These are phyloP conservation scores for Acer negundo DNA, from an alignment of 345 rosid species.

Conservation along the genomic window DNA sequence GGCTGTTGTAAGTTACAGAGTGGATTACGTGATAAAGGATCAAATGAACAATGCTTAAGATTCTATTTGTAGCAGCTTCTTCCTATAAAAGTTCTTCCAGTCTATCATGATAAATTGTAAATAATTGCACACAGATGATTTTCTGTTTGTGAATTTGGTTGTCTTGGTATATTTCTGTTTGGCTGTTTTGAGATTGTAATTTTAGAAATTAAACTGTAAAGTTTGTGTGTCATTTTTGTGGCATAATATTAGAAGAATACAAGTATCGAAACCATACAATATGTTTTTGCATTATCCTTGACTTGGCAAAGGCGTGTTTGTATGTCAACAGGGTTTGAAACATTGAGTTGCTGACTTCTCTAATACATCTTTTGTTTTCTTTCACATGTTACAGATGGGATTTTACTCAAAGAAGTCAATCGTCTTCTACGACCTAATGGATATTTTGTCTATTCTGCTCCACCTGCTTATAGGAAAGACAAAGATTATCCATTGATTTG, in stretches of 20 bases:
- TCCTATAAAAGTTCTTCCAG: not conserved
- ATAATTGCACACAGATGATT: not conserved
- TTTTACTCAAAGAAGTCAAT: constrained; percentile 85
- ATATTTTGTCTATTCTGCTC: constrained; percentile 90
- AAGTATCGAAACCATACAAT: not conserved
- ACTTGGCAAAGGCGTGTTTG: not conserved
- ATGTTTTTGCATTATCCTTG: not conserved
- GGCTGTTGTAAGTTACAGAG: not conserved
- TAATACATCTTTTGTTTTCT: constrained; percentile 3
- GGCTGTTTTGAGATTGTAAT: not conserved
- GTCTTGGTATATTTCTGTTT: not conserved
- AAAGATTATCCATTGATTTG: constrained; percentile 85
- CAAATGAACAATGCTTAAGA: not conserved
- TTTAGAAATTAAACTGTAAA: not conserved
- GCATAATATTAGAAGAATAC: not conserved
- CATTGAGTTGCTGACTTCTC: constrained; percentile 6
- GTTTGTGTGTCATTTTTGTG: not conserved
- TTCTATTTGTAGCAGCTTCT: not conserved
- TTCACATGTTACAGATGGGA: constrained; percentile 57
- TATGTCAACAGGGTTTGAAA: constrained; percentile 2
- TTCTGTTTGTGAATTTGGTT: not conserved
- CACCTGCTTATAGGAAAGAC: constrained; percentile 83
- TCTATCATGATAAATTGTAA: too few relatives aligned
- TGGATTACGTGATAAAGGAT: constrained; percentile 3
- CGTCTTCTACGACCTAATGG: constrained; percentile 82